Percentiles rank a stretch among this genome's conserved stretches.
Conservation (phyloP, 352 stramenopile species). For the Pythium plurisporium region DNA sequence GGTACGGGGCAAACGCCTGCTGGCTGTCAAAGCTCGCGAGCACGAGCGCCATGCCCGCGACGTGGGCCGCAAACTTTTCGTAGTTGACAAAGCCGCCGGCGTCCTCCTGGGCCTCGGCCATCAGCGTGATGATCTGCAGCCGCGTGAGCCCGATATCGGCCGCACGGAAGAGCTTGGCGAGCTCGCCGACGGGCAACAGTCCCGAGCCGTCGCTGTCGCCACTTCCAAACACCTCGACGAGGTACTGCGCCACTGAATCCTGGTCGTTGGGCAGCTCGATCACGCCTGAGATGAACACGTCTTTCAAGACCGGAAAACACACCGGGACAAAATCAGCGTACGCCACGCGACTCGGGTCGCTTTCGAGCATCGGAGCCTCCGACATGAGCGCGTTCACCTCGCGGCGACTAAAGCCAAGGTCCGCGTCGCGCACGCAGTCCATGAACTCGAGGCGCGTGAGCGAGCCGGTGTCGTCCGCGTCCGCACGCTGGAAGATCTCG, state of each 20-base stretch:
- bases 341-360: constrained; percentile 24
- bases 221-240: constrained; percentile 71
- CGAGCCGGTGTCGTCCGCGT: constrained; percentile 46
- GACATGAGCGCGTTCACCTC: constrained; percentile 81
- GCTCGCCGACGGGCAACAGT: constrained; percentile 52
- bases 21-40: constrained; percentile 68
- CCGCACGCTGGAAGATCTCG: constrained; percentile 69
- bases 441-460: constrained; percentile 56
- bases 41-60: constrained; percentile 63
- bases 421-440: constrained; percentile 58
- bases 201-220: constrained; percentile 59
- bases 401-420: constrained; percentile 57
- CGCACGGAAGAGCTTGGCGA: constrained; percentile 48
- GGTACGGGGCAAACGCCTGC: constrained; percentile 45
- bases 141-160: constrained; percentile 71
- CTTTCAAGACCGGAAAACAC: constrained; percentile 53
- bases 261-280: constrained; percentile 62
- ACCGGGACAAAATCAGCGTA: constrained; percentile 58
- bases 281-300: constrained; percentile 49
- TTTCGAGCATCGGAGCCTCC: constrained; percentile 36
- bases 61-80: constrained; percentile 61
- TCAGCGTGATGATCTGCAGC: constrained; percentile 65
- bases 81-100: constrained; percentile 73
- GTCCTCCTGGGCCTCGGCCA: constrained; percentile 72
- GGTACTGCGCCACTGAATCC: constrained; percentile 60